A percentile compares a stretch with the other conserved stretches of the same genome.
These are phyloP conservation scores for Penicillium sp. DNA, from an alignment of 2,329 filamentous ascomycete species.

Conservation along the genomic window DNA sequence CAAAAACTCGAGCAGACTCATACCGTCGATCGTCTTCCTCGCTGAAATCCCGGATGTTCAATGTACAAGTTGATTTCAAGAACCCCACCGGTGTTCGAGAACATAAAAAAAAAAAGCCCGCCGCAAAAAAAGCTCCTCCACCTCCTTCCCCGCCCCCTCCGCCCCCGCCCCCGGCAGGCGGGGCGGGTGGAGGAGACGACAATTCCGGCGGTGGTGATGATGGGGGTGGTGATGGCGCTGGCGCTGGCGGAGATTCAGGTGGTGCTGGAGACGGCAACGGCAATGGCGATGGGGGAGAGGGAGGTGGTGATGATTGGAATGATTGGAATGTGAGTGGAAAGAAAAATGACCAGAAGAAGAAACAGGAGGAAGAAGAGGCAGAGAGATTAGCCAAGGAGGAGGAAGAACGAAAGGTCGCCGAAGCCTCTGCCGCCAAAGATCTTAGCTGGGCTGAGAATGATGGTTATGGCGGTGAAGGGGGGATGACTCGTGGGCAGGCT, in stretches of 20 bases:
- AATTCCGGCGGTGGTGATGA: conserved; percentile 35
- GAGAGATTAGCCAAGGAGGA: conserved; percentile 28
- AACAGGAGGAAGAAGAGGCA: conserved; percentile 37
- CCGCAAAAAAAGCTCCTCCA: conserved; percentile 16
- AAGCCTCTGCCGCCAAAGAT: conserved; percentile 32
- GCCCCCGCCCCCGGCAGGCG: conserved; percentile 21
- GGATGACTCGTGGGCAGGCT: conserved; percentile 54
- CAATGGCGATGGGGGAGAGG: conserved; percentile 40
- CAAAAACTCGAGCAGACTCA: conserved; percentile 5
- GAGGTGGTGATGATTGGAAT: conserved; percentile 43
- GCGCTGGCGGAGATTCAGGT: conserved; percentile 30
- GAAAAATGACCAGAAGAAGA: conserved; percentile 34
- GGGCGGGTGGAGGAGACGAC: conserved; percentile 43
- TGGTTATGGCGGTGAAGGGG: conserved; percentile 35
- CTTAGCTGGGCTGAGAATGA: conserved; percentile 49
- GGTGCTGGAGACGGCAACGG: conserved; percentile 33
- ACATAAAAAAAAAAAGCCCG: conserved; percentile 36
- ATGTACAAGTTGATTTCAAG: conserved; percentile 28
- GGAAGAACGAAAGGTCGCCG: conserved; percentile 30
- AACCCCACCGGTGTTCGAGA: conserved; percentile 30
- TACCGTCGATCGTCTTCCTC: conserved; percentile 6
- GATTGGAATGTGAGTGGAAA: conserved; percentile 38
- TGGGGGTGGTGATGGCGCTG: conserved; percentile 19
- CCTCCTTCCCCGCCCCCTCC: conserved; percentile 15
- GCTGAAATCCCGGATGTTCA: conserved; percentile 7